These are phyloP conservation scores for Cladochytrium replicatum DNA, from an alignment of 192 early-diverging fungal species.

Conservation along the genomic window DNA sequence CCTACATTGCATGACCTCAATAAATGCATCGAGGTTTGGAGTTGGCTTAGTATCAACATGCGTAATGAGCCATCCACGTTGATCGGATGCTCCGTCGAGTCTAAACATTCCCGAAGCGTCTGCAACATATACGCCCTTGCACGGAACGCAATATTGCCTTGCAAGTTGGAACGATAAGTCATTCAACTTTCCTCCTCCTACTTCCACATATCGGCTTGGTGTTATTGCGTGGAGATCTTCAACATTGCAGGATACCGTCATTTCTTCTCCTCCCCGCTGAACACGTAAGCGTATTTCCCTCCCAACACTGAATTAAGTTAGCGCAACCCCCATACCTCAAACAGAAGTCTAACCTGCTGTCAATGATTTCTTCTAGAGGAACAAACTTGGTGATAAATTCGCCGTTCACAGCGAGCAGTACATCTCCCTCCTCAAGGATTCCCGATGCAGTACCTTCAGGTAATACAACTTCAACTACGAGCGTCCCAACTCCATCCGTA, in stretches of 20 bases:
- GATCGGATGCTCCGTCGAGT: slow-evolving; percentile 23
- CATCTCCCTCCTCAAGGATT: slow-evolving; percentile 46
- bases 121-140: slow-evolving; percentile 26
- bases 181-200: slow-evolving; percentile 63
- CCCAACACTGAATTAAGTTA: slow-evolving; percentile 51
- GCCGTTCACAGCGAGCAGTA: slow-evolving; percentile 32
- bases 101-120: slow-evolving; percentile 31
- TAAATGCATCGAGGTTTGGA: slow-evolving; percentile 64
- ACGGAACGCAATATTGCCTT: slow-evolving; percentile 24
- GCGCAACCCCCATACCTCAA: too few species aligned
- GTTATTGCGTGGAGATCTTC: slow-evolving; percentile 42
- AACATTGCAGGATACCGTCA: slow-evolving; percentile 41
- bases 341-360: slow-evolving; percentile 26
- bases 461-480: slow-evolving; percentile 50
- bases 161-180: slow-evolving; percentile 43
- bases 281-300: slow-evolving; percentile 42
- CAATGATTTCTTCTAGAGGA: slow-evolving; percentile 55
- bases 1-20: slow-evolving; percentile 42
- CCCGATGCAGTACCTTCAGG: slow-evolving; percentile 56
- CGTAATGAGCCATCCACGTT: slow-evolving; percentile 34
- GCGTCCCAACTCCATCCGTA: slow-evolving; percentile 60
- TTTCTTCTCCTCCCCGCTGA: slow-evolving; percentile 63
- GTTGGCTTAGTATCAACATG: slow-evolving; percentile 41
- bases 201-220: slow-evolving; percentile 70
- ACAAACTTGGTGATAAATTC: slow-evolving; percentile 60